Evolutionary conservation across 169 alveolate genomes (phyloP).

Genomic region (Miamiensis avidus): DNA sequence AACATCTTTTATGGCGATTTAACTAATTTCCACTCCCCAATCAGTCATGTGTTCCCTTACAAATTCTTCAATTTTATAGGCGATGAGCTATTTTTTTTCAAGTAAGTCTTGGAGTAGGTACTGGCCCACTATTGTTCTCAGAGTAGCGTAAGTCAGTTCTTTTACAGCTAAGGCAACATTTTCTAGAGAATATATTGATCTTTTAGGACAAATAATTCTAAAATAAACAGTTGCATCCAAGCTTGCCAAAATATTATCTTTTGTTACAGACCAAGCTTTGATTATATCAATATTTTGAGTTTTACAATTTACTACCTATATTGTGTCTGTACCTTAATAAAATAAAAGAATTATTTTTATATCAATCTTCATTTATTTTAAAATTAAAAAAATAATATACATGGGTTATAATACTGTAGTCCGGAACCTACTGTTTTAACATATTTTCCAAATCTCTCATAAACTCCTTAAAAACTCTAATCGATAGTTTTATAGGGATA

Average conservation of each 20-base stretch:
- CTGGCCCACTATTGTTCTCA: slow-evolving; percentile 35
- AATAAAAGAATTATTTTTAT: not conserved
- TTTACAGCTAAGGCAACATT: slow-evolving; percentile 28
- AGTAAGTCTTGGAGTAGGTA: slow-evolving; percentile 36
- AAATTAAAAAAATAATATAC: not conserved
- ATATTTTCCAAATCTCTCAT: slow-evolving; percentile 44
- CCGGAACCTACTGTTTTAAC: slow-evolving; percentile 39
- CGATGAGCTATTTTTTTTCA: slow-evolving; percentile 38
- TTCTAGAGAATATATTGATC: slow-evolving; percentile 39
- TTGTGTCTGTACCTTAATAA: slow-evolving; percentile 16
- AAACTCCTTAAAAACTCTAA: slow-evolving; percentile 27
- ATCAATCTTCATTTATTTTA: not conserved
- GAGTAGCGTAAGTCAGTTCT: slow-evolving; percentile 35
- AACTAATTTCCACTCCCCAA: slow-evolving; percentile 45
- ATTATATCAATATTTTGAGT: slow-evolving; percentile 37
- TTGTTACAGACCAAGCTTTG: slow-evolving; percentile 32
- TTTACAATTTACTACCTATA: slow-evolving; percentile 21
- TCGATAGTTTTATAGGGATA: slow-evolving; percentile 26
- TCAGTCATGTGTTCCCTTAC: slow-evolving; percentile 38
- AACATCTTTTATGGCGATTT: slow-evolving; percentile 39
- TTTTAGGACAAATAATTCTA: slow-evolving; percentile 36
- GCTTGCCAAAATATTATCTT: slow-evolving; percentile 43
- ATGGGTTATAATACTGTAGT: slow-evolving; percentile 42
- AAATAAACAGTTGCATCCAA: slow-evolving; percentile 49
- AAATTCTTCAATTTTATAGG: slow-evolving; percentile 23